These are phyloP conservation scores for Psilocybe cyanescens DNA, from an alignment of 768 basidiomycete genomes.

Conservation along the genomic window DNA sequence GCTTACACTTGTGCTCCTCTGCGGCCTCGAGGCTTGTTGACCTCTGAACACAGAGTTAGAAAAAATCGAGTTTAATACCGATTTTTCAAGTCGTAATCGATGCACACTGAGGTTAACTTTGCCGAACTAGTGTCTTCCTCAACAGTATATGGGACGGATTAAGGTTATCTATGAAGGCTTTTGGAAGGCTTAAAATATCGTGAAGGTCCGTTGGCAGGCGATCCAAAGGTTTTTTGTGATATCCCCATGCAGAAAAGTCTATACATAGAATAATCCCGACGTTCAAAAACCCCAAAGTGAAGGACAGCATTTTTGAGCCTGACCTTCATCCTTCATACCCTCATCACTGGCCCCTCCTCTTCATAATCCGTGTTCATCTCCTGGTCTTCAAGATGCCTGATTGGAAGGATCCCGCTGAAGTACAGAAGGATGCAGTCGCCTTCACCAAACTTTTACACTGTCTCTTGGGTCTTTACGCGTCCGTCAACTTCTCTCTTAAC, in stretches of 20 bases:
- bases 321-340: background rate
- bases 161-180: background rate
- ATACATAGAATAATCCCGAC: constrained; percentile 3
- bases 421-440: constrained; percentile 47
- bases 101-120: background rate
- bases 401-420: constrained; percentile 54
- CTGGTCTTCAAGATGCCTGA: constrained; percentile 43
- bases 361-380: background rate
- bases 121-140: background rate
- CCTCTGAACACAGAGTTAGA: background rate
- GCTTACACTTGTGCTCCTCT: background rate
- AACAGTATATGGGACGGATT: background rate
- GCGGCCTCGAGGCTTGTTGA: background rate
- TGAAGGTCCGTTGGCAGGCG: constrained; percentile 8
- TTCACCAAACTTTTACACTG: constrained; percentile 60
- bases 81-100: background rate
- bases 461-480: constrained; percentile 61
- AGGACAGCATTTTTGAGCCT: background rate
- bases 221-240: background rate
- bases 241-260: constrained; percentile 6
- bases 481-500: constrained; percentile 21
- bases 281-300: constrained; percentile 3
- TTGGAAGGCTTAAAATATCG: background rate
- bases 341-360: background rate
- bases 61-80: background rate